Conservation (phyloP, 768 basidiomycete genomes). For the Gymnopilus dilepis region DNA sequence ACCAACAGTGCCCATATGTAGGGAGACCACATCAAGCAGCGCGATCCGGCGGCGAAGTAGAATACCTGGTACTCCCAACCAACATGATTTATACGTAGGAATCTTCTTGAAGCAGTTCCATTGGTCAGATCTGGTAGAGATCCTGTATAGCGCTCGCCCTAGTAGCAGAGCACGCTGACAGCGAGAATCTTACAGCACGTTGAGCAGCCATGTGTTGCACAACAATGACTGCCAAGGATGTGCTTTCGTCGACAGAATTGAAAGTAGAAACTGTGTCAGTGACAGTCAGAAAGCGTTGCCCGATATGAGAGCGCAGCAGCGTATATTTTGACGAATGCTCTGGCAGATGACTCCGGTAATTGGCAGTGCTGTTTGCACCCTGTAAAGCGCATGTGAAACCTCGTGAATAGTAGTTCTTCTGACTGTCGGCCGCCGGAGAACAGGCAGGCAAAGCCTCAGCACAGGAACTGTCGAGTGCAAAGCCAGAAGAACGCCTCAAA, state of each 20-base stretch:
- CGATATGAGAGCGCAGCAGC: background rate
- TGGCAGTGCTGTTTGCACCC: background rate
- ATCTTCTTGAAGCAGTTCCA: too few relatives aligned
- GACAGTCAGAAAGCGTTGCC: background rate
- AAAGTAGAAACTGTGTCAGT: background rate
- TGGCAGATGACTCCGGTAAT: constrained; percentile 7
- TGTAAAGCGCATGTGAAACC: background rate
- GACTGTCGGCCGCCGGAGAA: background rate
- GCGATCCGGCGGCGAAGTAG: background rate
- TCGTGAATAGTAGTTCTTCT: background rate
- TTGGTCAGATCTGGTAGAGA: too few relatives aligned
- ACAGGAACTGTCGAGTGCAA: too few relatives aligned
- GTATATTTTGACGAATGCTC: background rate
- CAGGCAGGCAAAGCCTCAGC: background rate
- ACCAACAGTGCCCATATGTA: background rate
- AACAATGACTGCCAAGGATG: background rate
- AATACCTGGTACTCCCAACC: too few relatives aligned
- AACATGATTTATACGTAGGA: too few relatives aligned
- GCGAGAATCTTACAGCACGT: too few relatives aligned
- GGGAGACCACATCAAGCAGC: background rate
- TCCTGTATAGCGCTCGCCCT: too few relatives aligned
- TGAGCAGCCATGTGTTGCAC: background rate
- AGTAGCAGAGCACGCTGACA: too few relatives aligned
- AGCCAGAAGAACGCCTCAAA: too few relatives aligned
- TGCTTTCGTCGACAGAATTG: background rate